Base-by-base conservation (phyloP, 768 basidiomycete species). In the Boletus barrowsii region DNA sequence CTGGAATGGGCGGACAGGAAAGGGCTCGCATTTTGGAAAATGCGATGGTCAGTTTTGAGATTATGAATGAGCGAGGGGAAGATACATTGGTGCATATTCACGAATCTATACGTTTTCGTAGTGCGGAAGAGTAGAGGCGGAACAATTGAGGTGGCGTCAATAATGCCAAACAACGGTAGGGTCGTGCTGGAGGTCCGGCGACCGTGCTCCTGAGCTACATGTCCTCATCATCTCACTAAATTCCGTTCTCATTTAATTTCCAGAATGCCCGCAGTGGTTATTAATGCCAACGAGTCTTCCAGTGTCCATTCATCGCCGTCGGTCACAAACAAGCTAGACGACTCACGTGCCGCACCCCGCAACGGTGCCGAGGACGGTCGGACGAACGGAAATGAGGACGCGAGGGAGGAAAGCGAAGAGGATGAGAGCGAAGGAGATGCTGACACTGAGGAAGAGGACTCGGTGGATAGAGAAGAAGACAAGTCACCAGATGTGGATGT, bases 321-420 rank as follows among this genome's bases (percentile, higher is more conserved):
- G 8, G 39, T 40, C 29, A 40, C 22, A 13, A 51, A 60, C 39
- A 56, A 57, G 9, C 9, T 29, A 7, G 47, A 57, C 37, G 24
- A 35, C 47, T 32, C 51, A 32, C 40, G 4, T 49, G 35, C 52
- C 5, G 20, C 42, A 10, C 47, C 17, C 1, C 8, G 11, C 46
- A 22, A 43, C 43, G 17, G 5, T 53, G 15, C 47, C 26, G 46
- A 55, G 17, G 41, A 48, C 6, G 35, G 43, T 52, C 57, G 39
- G 48, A 58, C 56, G 29, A 64, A 61, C 41, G 69, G 67, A 42
- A 62, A 65, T 30, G 55, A 51, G 26, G 47, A 51, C 7, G 47
- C 43, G 6, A 49, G 32, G 22, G 33, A 49, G 13, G 48, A 47
- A 43, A 41, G 42, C 17, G 47, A 55, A 35, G 24, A 30, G 0